These are phyloP conservation scores for Candida endomychidarum DNA, from an alignment of 805 yeast genomes.

Conservation along the genomic window DNA sequence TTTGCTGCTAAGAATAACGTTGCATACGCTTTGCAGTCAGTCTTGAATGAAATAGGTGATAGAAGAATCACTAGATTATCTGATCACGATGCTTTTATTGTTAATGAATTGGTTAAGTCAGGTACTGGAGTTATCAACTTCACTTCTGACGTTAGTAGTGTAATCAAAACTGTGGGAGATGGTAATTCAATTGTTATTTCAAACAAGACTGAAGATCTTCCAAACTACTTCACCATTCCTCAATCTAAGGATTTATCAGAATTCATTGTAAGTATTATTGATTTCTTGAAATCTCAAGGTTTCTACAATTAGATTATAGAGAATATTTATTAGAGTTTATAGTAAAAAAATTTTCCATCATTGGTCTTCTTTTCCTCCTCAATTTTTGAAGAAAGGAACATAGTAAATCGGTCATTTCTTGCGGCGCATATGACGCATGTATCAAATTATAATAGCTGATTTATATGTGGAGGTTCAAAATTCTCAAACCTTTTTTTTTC, in stretches of 20 bases:
- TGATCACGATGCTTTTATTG: constrained; percentile 46
- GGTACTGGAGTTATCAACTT: constrained; percentile 79
- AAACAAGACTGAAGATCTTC: constrained; percentile 11
- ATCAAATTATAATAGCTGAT: no score
- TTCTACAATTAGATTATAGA: constrained; percentile 30
- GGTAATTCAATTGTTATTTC: constrained; percentile 52
- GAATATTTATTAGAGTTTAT: neutral
- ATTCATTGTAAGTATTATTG: constrained; percentile 71
- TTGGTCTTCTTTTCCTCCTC: no score
- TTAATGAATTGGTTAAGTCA: constrained; percentile 78
- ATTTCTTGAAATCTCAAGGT: constrained; percentile 78
- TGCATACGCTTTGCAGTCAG: constrained; percentile 82
- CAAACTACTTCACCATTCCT: constrained; percentile 16
- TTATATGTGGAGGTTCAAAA: no score
- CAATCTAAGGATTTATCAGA: constrained; percentile 21
- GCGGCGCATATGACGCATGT: no score
- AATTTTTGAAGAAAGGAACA: no score
- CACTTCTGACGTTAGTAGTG: constrained; percentile 16
- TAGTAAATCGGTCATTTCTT: no score
- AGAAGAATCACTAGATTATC: constrained; percentile 69
- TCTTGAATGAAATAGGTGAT: constrained; percentile 83
- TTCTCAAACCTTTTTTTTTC: no score
- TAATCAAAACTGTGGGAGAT: constrained; percentile 55
- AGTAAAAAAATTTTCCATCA: no score
- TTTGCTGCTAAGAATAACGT: constrained; percentile 47